Evolutionary conservation across 345 rosid genomes (phyloP), one percentile per base, ranked within the genome.

Genomic region (Rhizophora mangle): DNA sequence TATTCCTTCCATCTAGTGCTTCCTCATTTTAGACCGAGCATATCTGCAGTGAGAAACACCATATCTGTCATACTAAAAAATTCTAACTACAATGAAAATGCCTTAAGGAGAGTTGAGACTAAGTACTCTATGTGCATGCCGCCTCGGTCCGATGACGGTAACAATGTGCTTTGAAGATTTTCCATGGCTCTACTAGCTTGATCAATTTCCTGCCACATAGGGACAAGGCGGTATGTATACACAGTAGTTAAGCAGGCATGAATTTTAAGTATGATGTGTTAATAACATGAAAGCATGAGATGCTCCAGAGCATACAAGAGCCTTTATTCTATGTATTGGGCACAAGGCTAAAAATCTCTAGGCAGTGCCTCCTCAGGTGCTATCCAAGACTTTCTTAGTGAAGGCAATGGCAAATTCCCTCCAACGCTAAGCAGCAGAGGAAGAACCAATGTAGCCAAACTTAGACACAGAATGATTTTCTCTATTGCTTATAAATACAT

Each of bases 111-210:
- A 55, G 66, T 57, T 57, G 43, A 69, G 70, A 59, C 57, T 4
- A 62, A 10, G 30, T 89, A 93, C 97, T 89, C 96, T 70, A 91
- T 87, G 85, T 89, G 91, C 97, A 93, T 79, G 91, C 98, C 89
- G 27, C 97, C 97, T 74, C 90, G 76, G 79, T 90, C 96, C 34
- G 98, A 93, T 49, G 93, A 89, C 20, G 93, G 76, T 72, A 93
- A 76, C 68, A 74, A 68, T 74, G 78, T 76, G 30, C 87, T 87
- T 75, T 87, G 94, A 78, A 91, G 94, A 47, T 74, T 90, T 66
- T 74, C 81, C 88, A 89, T 83, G 76, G 74, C 89, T 75, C 71
- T 67, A 21, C 68, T 79, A 53, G 98, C 97, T 76, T 87, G 91
- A 67, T 86, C 86, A 30, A 77, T 73, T 82, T 85, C 94, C 96